These are phyloP conservation scores for Trifolium pratense DNA, from an alignment of 306 rosid genomes.

Conservation along the genomic window DNA sequence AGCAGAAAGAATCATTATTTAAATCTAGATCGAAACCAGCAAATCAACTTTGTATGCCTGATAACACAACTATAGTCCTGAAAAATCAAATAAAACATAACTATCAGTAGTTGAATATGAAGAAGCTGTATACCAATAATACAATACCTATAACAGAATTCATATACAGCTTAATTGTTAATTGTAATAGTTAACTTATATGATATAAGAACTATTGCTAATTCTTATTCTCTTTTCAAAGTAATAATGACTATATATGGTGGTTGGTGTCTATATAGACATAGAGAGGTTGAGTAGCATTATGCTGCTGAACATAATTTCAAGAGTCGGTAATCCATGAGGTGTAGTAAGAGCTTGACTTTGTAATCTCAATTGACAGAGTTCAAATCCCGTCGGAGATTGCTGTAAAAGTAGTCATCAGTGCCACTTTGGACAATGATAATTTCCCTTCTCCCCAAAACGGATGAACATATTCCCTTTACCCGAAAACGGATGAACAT, in stretches of 20 bases:
- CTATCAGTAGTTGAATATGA: conserved; percentile 38
- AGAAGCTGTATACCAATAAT: not conserved
- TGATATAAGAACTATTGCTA: not conserved
- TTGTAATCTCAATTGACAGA: not conserved
- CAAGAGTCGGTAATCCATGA: no score
- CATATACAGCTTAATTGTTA: not conserved
- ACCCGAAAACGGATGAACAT: no score
- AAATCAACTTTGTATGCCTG: conserved; percentile 35
- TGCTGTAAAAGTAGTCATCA: no score
- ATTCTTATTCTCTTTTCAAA: not conserved
- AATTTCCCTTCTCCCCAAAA: no score
- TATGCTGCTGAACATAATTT: no score
- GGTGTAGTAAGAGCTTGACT: not conserved
- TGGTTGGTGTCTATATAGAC: no score
- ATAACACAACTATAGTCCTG: conserved; percentile 34
- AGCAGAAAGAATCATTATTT: conserved; percentile 70
- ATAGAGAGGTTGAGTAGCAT: no score
- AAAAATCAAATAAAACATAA: conserved; percentile 32
- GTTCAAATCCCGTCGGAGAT: not conserved
- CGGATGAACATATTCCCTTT: no score
- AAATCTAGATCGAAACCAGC: conserved; percentile 41
- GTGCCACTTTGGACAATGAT: no score
- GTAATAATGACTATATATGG: not conserved
- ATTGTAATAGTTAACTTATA: not conserved
- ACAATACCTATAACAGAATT: not conserved